Conservation (phyloP, 2,329 filamentous ascomycete species). For the Ophiognomonia clavigignenti-juglandacearum region DNA sequence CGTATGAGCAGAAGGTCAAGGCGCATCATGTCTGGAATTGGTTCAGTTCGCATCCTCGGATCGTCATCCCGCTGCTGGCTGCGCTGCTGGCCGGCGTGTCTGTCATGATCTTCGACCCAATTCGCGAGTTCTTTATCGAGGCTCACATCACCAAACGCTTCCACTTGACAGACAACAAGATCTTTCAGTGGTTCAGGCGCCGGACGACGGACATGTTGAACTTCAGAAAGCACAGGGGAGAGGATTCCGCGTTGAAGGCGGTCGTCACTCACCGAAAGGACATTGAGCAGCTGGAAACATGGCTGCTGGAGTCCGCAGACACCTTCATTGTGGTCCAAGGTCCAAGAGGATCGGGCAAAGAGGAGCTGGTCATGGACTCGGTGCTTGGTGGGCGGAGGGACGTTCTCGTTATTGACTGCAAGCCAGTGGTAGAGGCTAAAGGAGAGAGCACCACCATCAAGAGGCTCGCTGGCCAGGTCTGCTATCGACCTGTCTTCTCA, state of each 20-base stretch:
- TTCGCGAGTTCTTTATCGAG: conserved; percentile 89
- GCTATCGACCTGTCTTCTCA: conserved; percentile 89
- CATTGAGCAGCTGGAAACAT: conserved; percentile 76
- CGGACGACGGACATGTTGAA: conserved; percentile 64
- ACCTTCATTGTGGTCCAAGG: conserved; percentile 95
- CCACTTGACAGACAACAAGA: conserved; percentile 64
- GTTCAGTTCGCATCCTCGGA: conserved; percentile 78
- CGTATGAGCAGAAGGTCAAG: conserved; percentile 77
- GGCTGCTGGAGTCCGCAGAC: conserved; percentile 82
- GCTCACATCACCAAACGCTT: conserved; percentile 77
- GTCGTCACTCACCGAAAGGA: conserved; percentile 85
- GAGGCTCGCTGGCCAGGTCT: conserved; percentile 75
- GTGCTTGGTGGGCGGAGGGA: conserved; percentile 71
- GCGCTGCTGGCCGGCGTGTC: conserved; percentile 78
- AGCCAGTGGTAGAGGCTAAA: conserved; percentile 83
- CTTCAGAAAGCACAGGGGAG: conserved; percentile 50
- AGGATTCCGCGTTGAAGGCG: conserved; percentile 68
- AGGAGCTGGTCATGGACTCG: conserved; percentile 80
- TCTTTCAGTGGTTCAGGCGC: conserved; percentile 77
- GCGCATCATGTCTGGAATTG: conserved; percentile 80
- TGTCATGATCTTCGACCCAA: conserved; percentile 87
- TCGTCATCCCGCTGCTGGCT: conserved; percentile 78
- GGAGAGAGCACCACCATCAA: conserved; percentile 84
- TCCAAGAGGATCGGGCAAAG: conserved; percentile 85
- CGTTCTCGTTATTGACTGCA: conserved; percentile 86